Percentiles rank a stretch among this genome's conserved stretches.
Conservation (phyloP, 805 yeast species). For the Yamadazyma akitaensis region DNA sequence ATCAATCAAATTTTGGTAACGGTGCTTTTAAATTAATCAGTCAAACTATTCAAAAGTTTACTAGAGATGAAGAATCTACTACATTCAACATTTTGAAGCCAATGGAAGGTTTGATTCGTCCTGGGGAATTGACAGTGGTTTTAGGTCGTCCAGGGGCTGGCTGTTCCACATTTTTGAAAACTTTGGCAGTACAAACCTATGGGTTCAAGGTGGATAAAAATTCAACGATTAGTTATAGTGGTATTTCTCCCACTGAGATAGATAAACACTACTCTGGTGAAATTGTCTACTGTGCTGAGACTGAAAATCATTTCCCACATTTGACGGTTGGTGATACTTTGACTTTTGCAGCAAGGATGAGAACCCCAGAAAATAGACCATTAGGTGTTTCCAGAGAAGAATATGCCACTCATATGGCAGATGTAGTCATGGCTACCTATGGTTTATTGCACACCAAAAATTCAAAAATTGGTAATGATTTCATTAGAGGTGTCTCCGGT, state of each 20-base stretch:
- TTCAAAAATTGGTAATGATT: constrained; percentile 63
- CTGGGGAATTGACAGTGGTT: constrained; percentile 41
- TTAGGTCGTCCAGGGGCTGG: constrained; percentile 44
- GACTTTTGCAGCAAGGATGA: constrained; percentile 52
- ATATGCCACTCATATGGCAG: constrained; percentile 40
- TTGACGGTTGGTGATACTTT: constrained; percentile 55
- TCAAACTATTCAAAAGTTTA: constrained; percentile 17
- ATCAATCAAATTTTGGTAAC: constrained; percentile 57
- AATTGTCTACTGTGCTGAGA: constrained; percentile 47
- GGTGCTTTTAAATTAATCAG: constrained; percentile 24
- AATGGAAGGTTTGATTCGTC: constrained; percentile 24
- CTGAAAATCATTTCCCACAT: constrained; percentile 56
- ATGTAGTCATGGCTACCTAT: constrained; percentile 43
- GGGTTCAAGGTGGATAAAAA: constrained; percentile 34
- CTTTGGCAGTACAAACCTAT: constrained; percentile 36
- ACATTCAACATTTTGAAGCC: constrained; percentile 21
- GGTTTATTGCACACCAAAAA: constrained; percentile 52
- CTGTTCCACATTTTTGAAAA: constrained; percentile 38
- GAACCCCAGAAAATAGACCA: constrained; percentile 41
- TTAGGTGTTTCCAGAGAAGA: constrained; percentile 39
- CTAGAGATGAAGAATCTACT: constrained; percentile 17
- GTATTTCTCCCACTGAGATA: constrained; percentile 28
- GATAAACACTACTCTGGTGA: constrained; percentile 33
- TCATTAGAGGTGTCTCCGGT: constrained; percentile 73
- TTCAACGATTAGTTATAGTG: constrained; percentile 33